Evolutionary conservation across 352 stramenopile species (phyloP).

Genomic region (Phytophthora europaea): DNA sequence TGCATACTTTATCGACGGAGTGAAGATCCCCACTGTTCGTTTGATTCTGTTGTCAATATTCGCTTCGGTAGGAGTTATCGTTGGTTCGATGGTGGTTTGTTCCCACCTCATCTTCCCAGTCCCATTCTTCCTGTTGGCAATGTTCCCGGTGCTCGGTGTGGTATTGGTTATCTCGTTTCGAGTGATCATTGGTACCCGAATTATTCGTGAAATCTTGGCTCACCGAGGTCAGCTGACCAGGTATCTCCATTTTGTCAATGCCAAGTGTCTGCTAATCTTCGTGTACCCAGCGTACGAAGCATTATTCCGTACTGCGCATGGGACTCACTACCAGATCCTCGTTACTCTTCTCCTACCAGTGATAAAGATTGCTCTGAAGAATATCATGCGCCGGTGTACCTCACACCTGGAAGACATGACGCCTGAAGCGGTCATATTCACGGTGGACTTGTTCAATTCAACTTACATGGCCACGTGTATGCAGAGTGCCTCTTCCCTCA

Average conservation of each 20-base stretch:
- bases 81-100: neutral
- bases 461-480: constrained; percentile 26
- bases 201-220: constrained; percentile 15
- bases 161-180: constrained; percentile 16
- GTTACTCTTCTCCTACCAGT: constrained; percentile 25
- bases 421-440: constrained; percentile 27
- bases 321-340: constrained; percentile 1
- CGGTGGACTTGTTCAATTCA: constrained; percentile 29
- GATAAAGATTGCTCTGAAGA: constrained; percentile 36
- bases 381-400: constrained; percentile 8
- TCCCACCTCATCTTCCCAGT: constrained; percentile 12
- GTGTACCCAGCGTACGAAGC: constrained; percentile 25
- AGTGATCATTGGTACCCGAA: constrained; percentile 2
- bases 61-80: neutral
- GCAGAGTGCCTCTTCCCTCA: constrained; percentile 18
- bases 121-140: constrained; percentile 19
- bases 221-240: constrained; percentile 4
- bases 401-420: constrained; percentile 28
- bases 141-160: constrained; percentile 5
- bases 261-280: constrained; percentile 1
- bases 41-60: constrained; percentile 7
- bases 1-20: constrained; percentile 22
- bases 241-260: constrained; percentile 10
- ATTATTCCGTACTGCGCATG: neutral
- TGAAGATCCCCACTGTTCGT: neutral